Conservation (phyloP, 1,139 yeast genomes). For the Debaryomycetaceae sp. region DNA sequence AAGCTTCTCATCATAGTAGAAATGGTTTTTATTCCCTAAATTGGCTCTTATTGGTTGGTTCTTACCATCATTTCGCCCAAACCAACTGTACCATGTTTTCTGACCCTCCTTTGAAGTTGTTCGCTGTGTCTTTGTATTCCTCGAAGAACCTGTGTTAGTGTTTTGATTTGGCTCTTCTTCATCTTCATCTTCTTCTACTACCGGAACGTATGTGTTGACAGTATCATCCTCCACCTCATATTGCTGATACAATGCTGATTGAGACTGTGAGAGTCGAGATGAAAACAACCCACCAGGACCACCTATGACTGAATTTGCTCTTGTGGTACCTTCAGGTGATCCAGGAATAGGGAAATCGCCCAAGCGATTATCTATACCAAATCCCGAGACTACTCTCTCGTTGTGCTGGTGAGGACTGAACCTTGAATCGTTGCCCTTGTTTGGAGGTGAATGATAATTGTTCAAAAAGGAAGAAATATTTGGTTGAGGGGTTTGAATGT, state of each 20-base stretch:
- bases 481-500: slow-evolving; percentile 16
- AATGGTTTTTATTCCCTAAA: slow-evolving; percentile 73
- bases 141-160: slow-evolving; percentile 1
- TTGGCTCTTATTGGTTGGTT: slow-evolving; percentile 82
- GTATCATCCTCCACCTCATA: slow-evolving; percentile 49
- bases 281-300: slow-evolving; percentile 32
- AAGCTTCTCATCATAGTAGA: slow-evolving; percentile 78
- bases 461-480: slow-evolving; percentile 10
- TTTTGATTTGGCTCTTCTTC: slow-evolving; percentile 24
- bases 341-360: slow-evolving; percentile 49
- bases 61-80: slow-evolving; percentile 50
- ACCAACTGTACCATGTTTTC: slow-evolving; percentile 31
- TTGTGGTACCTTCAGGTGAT: slow-evolving; percentile 43
- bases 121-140: slow-evolving; percentile 6
- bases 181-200: slow-evolving; percentile 45
- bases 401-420: slow-evolving; percentile 27
- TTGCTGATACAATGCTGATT: slow-evolving; percentile 45
- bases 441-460: slow-evolving; percentile 2
- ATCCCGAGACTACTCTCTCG: slow-evolving; percentile 14
- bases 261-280: slow-evolving; percentile 44
- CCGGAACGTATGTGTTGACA: slow-evolving; percentile 43
- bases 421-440: slow-evolving; percentile 15
- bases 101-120: slow-evolving; percentile 13
- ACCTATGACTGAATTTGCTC: slow-evolving; percentile 47
- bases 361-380: slow-evolving; percentile 26